Evolutionary conservation across 2,329 filamentous ascomycete genomes (phyloP).

Genomic region (Elsinoe perseae): DNA sequence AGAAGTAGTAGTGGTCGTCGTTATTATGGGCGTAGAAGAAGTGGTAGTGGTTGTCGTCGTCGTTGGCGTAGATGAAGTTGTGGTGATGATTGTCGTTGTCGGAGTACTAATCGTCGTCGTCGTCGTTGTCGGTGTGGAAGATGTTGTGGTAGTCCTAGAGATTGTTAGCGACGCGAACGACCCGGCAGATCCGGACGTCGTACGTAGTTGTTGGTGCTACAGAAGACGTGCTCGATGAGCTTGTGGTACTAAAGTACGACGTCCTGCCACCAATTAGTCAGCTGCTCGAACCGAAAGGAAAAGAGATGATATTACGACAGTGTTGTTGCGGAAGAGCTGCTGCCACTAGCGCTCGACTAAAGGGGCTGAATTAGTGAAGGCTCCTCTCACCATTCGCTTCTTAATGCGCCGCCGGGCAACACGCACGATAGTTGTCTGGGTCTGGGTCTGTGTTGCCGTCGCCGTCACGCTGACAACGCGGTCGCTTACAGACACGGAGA

Average conservation of each 20-base stretch:
- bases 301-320: slow-evolving; percentile 6
- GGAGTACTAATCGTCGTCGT: neutral
- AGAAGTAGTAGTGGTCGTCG: neutral
- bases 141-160: neutral
- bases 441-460: neutral
- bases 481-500: neutral
- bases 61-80: neutral
- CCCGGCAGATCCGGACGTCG: neutral
- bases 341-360: neutral
- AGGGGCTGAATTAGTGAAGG: slow-evolving; percentile 7
- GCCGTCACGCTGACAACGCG: neutral
- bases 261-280: neutral
- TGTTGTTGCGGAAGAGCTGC: neutral
- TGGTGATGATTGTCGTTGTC: neutral
- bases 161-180: neutral
- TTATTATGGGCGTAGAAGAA: neutral
- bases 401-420: neutral
- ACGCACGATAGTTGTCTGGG: slow-evolving; percentile 6
- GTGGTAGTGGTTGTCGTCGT: neutral
- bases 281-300: neutral
- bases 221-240: neutral
- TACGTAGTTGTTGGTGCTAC: neutral
- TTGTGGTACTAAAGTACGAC: neutral
- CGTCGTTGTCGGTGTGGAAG: neutral
- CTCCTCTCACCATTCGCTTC: slow-evolving; percentile 8